Base-by-base conservation (phyloP, 352 stramenopile species). In the Saprolegnia diclina region DNA sequence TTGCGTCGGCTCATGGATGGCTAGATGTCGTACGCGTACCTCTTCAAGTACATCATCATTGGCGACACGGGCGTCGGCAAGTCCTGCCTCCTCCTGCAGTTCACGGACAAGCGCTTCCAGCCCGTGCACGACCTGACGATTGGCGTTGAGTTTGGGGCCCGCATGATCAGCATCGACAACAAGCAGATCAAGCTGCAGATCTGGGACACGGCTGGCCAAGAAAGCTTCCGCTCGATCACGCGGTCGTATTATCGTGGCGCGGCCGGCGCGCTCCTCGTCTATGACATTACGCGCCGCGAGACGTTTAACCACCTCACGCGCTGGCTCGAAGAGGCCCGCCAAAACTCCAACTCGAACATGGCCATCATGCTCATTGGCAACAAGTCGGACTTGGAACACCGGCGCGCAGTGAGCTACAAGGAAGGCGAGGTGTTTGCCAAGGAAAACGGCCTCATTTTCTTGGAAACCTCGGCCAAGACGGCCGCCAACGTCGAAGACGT, bases 51-150 rank as follows among this genome's bases (percentile, higher is more conserved):
- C 79, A 99, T 99, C 67, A 99, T 99, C 79, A 99, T 99, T 73
- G 97, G 97, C 56, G 97, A 99, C 79, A 99, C 96, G 52, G 95
- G 95, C 97, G 97, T 99, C 19, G 98, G 98, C 38, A 99, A 99
- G 85, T 99, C 96, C 55, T 99, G 97, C 80, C 87, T 99, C 74
- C 82, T 99, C 50, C 84, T 99, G 70, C 97, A 99, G 82, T 99
- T 99, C 85, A 99, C 97, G 56, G 97, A 99, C 86, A 99, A 99
- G 82, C 89, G 97, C 59, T 99, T 99, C 82, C 97, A 99, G 77
- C 97, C 96, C 0, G 97, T 99, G 42, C 84, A 99, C 74, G 97
- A 99, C 74, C 85, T 99, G 54, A 99, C 98, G 10, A 99, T 99
- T 74, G 98, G 96, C 40, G 95, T 98, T 26, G 98, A 99, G 85